Conservation (phyloP, 2,329 filamentous ascomycete genomes). For the Claviceps cyperi region DNA sequence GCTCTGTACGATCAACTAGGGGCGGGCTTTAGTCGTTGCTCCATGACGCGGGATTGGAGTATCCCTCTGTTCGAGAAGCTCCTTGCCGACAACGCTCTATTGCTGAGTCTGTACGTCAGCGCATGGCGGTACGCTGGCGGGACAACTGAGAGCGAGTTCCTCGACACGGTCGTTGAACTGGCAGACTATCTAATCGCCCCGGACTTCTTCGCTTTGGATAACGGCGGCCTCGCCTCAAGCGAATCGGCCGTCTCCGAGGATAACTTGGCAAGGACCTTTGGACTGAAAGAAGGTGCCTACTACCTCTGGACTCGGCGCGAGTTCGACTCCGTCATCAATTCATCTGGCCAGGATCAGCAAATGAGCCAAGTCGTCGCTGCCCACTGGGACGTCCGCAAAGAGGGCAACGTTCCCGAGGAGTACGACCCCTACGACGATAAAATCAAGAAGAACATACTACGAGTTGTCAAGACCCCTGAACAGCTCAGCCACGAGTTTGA, state of each 20-base stretch:
- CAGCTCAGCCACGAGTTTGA: conserved; percentile 64
- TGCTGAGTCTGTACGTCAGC: conserved; percentile 73
- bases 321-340: conserved; percentile 55
- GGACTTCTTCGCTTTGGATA: conserved; percentile 42
- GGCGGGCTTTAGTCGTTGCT: conserved; percentile 55
- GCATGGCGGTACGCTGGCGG: conserved; percentile 51
- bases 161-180: conserved; percentile 66
- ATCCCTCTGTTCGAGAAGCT: conserved; percentile 97
- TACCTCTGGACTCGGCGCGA: conserved; percentile 90
- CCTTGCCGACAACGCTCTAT: conserved; percentile 79
- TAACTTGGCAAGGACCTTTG: conserved; percentile 58
- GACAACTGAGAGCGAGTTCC: conserved; percentile 51
- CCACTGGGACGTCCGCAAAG: conserved; percentile 70
- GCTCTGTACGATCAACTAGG: conserved; percentile 42
- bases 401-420: conserved; percentile 72
- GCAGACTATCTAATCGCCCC: conserved; percentile 69
- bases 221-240: conserved; percentile 71
- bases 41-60: conserved; percentile 82
- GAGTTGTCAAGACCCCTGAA: conserved; percentile 50
- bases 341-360: conserved; percentile 25
- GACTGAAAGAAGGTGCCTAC: conserved; percentile 82
- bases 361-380: conserved; percentile 62
- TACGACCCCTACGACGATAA: conserved; percentile 90
- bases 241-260: conserved; percentile 72
- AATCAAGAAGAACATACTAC: conserved; percentile 80